phyloP scores from a whole-genome alignment of 441 rosid genomes.

The Breynia disticha region DNA sequence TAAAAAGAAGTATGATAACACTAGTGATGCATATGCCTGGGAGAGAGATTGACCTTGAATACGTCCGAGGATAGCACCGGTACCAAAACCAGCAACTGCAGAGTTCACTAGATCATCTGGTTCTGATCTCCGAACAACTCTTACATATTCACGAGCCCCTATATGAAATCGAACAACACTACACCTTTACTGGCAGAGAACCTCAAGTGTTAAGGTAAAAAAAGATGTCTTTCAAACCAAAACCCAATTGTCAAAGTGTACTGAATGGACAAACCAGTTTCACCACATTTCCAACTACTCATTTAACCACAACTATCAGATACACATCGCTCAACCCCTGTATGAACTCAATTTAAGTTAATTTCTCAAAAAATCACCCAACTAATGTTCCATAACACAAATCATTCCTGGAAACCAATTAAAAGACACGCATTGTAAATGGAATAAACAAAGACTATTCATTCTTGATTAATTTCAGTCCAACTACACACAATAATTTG shows the following conservation, averaged over 20 bases:
- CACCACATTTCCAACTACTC: no score
- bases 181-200: background rate
- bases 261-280: no score
- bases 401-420: no score
- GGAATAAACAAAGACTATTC: no score
- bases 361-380: no score
- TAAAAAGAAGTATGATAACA: background rate
- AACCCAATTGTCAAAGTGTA: background rate
- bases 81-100: slow-evolving; percentile 64
- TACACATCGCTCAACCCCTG: no score
- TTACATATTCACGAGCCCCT: slow-evolving; percentile 84
- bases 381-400: no score
- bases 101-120: slow-evolving; percentile 68
- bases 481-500: no score
- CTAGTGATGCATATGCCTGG: background rate
- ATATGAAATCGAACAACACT: slow-evolving; percentile 15
- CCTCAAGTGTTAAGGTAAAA: background rate
- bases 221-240: background rate
- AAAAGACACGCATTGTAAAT: no score
- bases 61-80: slow-evolving; percentile 78
- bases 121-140: slow-evolving; percentile 55
- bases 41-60: slow-evolving; percentile 51
- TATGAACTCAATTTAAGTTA: no score
- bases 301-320: no score
- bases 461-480: no score